phyloP scores from a whole-genome alignment of 768 basidiomycete species.

The Lactarius pseudohatsudake region DNA sequence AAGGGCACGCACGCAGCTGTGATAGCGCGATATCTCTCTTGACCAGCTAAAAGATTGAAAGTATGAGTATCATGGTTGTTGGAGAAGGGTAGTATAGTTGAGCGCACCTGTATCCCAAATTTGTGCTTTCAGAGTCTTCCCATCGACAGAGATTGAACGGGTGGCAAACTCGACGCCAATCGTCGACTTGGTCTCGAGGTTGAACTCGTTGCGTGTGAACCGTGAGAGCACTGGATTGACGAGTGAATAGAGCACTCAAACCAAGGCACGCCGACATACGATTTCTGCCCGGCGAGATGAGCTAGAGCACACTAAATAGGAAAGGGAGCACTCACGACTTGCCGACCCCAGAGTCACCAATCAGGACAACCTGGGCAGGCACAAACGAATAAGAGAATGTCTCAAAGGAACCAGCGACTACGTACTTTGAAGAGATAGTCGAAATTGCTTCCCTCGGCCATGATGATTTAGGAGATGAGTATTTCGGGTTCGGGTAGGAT shows the following conservation, averaged over 20 bases:
- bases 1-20: slow-evolving; percentile 79
- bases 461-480: slow-evolving; percentile 36
- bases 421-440: slow-evolving; percentile 98
- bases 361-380: slow-evolving; percentile 80
- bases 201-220: slow-evolving; percentile 99
- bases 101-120: slow-evolving; percentile 96
- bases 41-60: slow-evolving; percentile 63
- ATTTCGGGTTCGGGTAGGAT: slow-evolving; percentile 30
- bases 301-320: slow-evolving; percentile 1
- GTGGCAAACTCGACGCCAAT: slow-evolving; percentile 99
- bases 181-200: slow-evolving; percentile 97
- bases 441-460: slow-evolving; percentile 95
- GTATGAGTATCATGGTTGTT: slow-evolving; percentile 14
- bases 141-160: slow-evolving; percentile 91
- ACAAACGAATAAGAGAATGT: background rate
- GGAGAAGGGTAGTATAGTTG: too few relatives aligned
- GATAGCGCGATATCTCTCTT: slow-evolving; percentile 97
- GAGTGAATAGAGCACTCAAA: slow-evolving; percentile 18
- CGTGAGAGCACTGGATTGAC: slow-evolving; percentile 85
- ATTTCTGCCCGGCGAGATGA: slow-evolving; percentile 46
- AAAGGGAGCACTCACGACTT: slow-evolving; percentile 82
- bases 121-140: slow-evolving; percentile 96
- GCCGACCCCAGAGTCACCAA: slow-evolving; percentile 98
- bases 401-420: slow-evolving; percentile 9
- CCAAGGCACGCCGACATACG: slow-evolving; percentile 43